Conservation (phyloP, 305 asterid species). For the Solanum hybrid region DNA sequence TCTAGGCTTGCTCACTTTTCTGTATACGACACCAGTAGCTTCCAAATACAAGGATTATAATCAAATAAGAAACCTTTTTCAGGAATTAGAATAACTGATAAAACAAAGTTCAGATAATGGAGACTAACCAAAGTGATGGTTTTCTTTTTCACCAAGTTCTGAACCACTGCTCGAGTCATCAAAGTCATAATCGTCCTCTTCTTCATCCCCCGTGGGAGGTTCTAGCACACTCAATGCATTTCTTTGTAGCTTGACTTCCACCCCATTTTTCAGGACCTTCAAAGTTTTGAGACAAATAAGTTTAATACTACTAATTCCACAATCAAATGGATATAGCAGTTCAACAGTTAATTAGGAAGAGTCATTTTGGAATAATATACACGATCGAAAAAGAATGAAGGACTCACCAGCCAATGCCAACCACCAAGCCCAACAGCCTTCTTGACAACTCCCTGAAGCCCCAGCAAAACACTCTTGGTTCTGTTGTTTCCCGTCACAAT, state of each 20-base stretch:
- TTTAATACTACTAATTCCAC: not conserved
- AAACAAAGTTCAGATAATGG: constrained; percentile 1
- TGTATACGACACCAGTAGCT: constrained; percentile 60
- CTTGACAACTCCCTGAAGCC: constrained; percentile 95
- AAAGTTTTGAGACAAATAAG: not conserved
- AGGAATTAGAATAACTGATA: not conserved
- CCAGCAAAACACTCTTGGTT: constrained; percentile 89
- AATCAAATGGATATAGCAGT: not conserved
- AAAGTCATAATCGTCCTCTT: constrained; percentile 54
- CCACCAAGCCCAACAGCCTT: constrained; percentile 99
- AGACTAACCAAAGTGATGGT: constrained; percentile 53
- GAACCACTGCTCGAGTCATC: constrained; percentile 85
- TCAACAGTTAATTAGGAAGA: not conserved
- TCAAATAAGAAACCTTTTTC: constrained; percentile 1
- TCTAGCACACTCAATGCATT: constrained; percentile 92
- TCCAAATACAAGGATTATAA: constrained; percentile 18
- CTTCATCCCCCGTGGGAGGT: constrained; percentile 87
- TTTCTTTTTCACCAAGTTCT: constrained; percentile 59
- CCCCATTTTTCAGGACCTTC: constrained; percentile 91
- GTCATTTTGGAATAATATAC: not conserved
- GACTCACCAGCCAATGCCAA: constrained; percentile 97
- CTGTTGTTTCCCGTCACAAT: constrained; percentile 92
- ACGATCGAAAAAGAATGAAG: not conserved
- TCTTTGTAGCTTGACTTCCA: constrained; percentile 90
- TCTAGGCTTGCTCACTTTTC: constrained; percentile 75